Evolutionary conservation across 2,329 filamentous ascomycete genomes (phyloP).

Genomic region (Aspergillus ustus): DNA sequence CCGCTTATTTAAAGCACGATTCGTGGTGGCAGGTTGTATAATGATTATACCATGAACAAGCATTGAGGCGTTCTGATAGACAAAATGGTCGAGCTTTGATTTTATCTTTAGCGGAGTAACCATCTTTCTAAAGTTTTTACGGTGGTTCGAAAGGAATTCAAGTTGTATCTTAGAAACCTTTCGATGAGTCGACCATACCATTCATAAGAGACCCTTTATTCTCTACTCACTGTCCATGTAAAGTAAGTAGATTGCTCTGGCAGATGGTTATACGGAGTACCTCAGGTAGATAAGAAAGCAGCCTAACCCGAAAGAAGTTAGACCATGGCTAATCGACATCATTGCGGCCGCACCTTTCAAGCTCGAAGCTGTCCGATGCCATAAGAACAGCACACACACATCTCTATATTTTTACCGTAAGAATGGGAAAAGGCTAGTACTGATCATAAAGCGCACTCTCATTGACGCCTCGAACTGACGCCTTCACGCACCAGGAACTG

Average conservation of each 20-base stretch:
- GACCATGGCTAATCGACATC: conserved; percentile 12
- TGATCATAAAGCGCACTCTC: no score
- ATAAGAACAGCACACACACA: neutral
- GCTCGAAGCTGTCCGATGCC: conserved; percentile 1
- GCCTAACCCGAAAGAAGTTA: neutral
- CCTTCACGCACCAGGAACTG: conserved; percentile 45
- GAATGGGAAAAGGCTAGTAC: conserved; percentile 36
- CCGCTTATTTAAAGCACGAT: conserved; percentile 28
- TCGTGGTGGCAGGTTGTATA: conserved; percentile 3
- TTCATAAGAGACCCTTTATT: no score
- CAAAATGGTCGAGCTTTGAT: neutral
- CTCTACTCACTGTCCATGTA: no score
- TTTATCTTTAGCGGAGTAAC: conserved; percentile 10
- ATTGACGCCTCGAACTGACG: neutral
- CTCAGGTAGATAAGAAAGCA: neutral
- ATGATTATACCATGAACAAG: conserved; percentile 21
- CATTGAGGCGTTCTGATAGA: conserved; percentile 20
- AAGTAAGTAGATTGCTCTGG: no score
- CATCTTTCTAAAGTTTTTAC: neutral
- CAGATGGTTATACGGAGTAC: no score
- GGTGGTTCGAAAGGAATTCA: neutral
- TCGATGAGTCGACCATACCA: no score
- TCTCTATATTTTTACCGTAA: conserved; percentile 5
- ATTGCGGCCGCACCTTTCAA: conserved; percentile 3
- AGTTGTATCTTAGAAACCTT: neutral